These are phyloP conservation scores for Suillus placidus DNA, from an alignment of 768 basidiomycete genomes.

Conservation along the genomic window DNA sequence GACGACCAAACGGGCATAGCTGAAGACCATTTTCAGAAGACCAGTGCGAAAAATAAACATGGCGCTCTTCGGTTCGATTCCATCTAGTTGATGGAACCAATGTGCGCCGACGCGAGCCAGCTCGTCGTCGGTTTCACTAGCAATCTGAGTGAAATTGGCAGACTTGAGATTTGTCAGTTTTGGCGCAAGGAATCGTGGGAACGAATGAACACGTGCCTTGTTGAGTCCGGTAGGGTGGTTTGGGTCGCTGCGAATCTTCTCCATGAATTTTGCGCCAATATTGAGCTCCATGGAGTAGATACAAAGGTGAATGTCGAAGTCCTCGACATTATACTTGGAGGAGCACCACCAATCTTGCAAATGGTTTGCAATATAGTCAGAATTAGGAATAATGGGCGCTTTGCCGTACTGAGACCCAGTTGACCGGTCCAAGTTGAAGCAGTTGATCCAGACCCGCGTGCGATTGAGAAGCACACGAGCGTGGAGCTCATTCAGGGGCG, in stretches of 20 bases:
- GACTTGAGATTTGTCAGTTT: constrained; percentile 41
- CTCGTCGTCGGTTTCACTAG: constrained; percentile 69
- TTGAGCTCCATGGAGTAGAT: constrained; percentile 77
- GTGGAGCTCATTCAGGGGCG: constrained; percentile 77
- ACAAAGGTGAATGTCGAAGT: constrained; percentile 81
- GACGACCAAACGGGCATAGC: constrained; percentile 69
- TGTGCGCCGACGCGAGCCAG: constrained; percentile 54
- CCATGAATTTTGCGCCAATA: constrained; percentile 60
- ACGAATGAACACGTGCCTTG: constrained; percentile 46
- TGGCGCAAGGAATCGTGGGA: background rate
- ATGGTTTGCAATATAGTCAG: constrained; percentile 75
- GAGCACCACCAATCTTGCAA: constrained; percentile 71
- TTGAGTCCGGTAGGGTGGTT: constrained; percentile 75
- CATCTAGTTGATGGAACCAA: constrained; percentile 58
- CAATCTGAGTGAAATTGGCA: constrained; percentile 64
- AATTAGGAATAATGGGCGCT: constrained; percentile 73
- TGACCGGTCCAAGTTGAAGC: constrained; percentile 89
- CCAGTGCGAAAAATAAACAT: constrained; percentile 64
- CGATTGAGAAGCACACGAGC: constrained; percentile 89
- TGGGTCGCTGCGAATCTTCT: constrained; percentile 72
- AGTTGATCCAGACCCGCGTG: constrained; percentile 87
- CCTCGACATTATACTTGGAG: constrained; percentile 65
- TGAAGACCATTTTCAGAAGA: constrained; percentile 61
- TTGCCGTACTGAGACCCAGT: constrained; percentile 90
- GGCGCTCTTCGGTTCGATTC: constrained; percentile 55